These are phyloP conservation scores for Diaporthe longicolla DNA, from an alignment of 2,329 filamentous ascomycete genomes.

Conservation along the genomic window DNA sequence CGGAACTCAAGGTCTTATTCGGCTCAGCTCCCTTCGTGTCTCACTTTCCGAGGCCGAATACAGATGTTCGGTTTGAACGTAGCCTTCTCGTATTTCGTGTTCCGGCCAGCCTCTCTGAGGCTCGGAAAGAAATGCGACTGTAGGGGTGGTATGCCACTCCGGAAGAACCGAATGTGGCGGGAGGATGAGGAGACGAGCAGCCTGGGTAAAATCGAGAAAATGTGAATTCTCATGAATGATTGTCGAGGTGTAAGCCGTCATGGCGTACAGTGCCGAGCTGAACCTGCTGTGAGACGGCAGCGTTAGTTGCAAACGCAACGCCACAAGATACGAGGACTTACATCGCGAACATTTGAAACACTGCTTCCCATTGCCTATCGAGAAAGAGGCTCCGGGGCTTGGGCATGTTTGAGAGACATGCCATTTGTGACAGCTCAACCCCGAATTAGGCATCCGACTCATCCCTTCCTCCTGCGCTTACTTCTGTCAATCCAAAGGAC, in stretches of 20 bases:
- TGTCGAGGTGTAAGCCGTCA: conserved; percentile 12
- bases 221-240: conserved; percentile 30
- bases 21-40: not conserved
- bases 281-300: conserved; percentile 25
- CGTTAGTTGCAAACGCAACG: conserved; percentile 11
- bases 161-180: not conserved
- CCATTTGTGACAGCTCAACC: conserved; percentile 27
- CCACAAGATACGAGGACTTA: conserved; percentile 23
- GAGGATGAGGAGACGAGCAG: not conserved
- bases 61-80: not conserved
- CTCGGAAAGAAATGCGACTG: not conserved
- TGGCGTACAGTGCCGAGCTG: conserved; percentile 29
- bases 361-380: not conserved
- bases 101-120: not conserved
- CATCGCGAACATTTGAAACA: not conserved
- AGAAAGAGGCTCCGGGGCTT: not conserved
- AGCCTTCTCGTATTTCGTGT: not conserved
- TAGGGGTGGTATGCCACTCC: not conserved
- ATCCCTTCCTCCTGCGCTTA: not conserved
- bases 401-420: not conserved
- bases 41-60: not conserved
- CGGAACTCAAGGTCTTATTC: not conserved
- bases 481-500: not conserved
- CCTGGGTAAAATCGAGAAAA: not conserved
- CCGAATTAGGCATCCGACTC: conserved; percentile 25